A percentile compares a stretch with the other conserved stretches of the same genome.
Evolutionary conservation across 805 yeast genomes (phyloP).

Genomic region (Saccharomycopsis sp.): DNA sequence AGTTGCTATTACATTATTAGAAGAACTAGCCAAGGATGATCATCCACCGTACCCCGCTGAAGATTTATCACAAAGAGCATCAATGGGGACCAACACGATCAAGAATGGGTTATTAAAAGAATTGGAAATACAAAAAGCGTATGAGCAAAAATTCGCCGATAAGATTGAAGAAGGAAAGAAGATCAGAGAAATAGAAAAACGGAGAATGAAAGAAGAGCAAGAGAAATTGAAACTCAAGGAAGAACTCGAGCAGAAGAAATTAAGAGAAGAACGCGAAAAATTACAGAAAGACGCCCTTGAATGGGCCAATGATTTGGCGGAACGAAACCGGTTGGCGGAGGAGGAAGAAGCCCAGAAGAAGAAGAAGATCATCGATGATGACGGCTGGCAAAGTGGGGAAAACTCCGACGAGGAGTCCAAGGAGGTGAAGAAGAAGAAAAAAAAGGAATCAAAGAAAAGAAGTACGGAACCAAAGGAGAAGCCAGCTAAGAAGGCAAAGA

Average conservation of each 20-base stretch:
- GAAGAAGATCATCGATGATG: slow-evolving; percentile 21
- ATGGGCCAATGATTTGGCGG: slow-evolving; percentile 46
- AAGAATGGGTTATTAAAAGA: slow-evolving; percentile 60
- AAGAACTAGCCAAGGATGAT: slow-evolving; percentile 44
- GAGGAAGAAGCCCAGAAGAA: slow-evolving; percentile 25
- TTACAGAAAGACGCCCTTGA: slow-evolving; percentile 49
- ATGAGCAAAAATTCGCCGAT: slow-evolving; percentile 43
- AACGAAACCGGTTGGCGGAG: slow-evolving; percentile 29
- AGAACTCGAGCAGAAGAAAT: slow-evolving; percentile 37
- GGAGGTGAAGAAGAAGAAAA: slow-evolving; percentile 18
- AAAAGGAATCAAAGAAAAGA: slow-evolving; percentile 5
- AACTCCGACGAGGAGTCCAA: slow-evolving; percentile 23
- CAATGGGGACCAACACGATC: slow-evolving; percentile 70
- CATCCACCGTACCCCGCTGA: slow-evolving; percentile 70
- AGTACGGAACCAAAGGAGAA: neutral
- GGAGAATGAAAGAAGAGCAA: slow-evolving; percentile 37
- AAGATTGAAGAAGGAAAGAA: slow-evolving; percentile 69
- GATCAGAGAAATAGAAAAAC: slow-evolving; percentile 47
- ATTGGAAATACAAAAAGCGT: slow-evolving; percentile 60
- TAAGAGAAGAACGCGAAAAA: slow-evolving; percentile 31
- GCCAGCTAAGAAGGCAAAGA: slow-evolving; percentile 16
- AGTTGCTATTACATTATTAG: slow-evolving; percentile 50
- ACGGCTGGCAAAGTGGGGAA: slow-evolving; percentile 31
- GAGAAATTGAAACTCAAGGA: slow-evolving; percentile 31
- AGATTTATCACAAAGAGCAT: slow-evolving; percentile 80